Evolutionary conservation across 2,329 filamentous ascomycete species (phyloP).

Genomic region (Fusarium paranaense): DNA sequence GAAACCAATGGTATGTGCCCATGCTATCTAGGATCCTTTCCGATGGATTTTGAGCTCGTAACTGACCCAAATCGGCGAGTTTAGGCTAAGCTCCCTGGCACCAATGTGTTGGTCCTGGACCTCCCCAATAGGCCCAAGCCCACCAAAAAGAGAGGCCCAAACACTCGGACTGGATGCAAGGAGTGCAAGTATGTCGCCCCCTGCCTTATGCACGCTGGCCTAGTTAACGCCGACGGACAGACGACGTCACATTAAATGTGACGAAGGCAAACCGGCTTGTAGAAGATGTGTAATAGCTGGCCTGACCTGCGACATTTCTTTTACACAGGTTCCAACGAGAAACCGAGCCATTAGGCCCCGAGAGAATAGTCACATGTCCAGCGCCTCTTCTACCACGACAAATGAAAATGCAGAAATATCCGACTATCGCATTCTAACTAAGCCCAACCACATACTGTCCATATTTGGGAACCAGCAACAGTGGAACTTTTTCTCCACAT

Average conservation of each 20-base stretch:
- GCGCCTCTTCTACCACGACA: not conserved
- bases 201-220: not conserved
- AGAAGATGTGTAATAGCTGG: slow-evolving; percentile 24
- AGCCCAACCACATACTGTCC: slow-evolving; percentile 25
- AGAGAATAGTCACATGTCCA: not conserved
- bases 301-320: slow-evolving; percentile 24
- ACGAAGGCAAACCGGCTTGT: slow-evolving; percentile 36
- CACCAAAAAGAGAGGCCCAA: slow-evolving; percentile 30
- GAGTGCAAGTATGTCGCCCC: slow-evolving; percentile 36
- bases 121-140: slow-evolving; percentile 11
- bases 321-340: slow-evolving; percentile 6
- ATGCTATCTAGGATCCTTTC: not conserved
- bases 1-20: not conserved
- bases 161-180: slow-evolving; percentile 37
- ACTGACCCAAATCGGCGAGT: not conserved
- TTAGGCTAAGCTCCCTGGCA: slow-evolving; percentile 23
- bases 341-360: not conserved
- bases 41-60: not conserved
- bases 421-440: slow-evolving; percentile 28
- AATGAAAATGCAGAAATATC: not conserved
- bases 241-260: slow-evolving; percentile 41
- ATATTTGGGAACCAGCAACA: slow-evolving; percentile 38
- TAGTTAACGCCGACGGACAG: slow-evolving; percentile 14
- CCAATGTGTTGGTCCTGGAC: slow-evolving; percentile 23
- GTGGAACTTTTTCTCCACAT: slow-evolving; percentile 37